Conservation (phyloP, 352 stramenopile species). For the Globisporangium paroecandrum region DNA sequence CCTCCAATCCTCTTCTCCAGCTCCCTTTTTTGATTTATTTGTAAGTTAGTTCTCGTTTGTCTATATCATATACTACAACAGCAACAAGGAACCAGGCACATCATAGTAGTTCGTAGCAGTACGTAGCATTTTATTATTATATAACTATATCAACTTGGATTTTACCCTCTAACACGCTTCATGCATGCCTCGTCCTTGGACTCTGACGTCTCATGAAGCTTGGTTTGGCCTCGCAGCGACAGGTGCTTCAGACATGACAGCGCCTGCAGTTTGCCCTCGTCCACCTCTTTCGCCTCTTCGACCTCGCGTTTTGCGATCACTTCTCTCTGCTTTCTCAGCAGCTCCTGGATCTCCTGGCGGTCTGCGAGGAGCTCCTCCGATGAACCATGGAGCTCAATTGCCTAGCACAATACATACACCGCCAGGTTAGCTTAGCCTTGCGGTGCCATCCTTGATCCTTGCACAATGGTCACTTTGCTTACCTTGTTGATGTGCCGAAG, state of each 20-base stretch:
- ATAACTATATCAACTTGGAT: conserved; percentile 17
- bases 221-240: conserved; percentile 41
- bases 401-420: conserved; percentile 23
- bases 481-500: conserved; percentile 48
- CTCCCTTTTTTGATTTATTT: conserved; percentile 15
- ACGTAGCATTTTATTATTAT: conserved; percentile 12
- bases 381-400: conserved; percentile 34
- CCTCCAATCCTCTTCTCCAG: neutral
- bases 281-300: conserved; percentile 29
- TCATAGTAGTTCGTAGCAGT: conserved; percentile 1
- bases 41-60: conserved; percentile 17
- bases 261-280: conserved; percentile 52
- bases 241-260: conserved; percentile 75
- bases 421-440: neutral
- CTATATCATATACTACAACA: neutral
- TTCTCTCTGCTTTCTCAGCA: conserved; percentile 34
- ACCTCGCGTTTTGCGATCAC: conserved; percentile 42
- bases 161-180: conserved; percentile 1
- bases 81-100: conserved; percentile 7
- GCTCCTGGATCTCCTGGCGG: conserved; percentile 37
- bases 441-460: neutral
- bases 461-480: neutral
- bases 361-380: conserved; percentile 50
- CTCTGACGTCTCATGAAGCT: neutral
- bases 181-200: neutral